Conservation (phyloP, 306 rosid genomes). For the Rubus idaeus region DNA sequence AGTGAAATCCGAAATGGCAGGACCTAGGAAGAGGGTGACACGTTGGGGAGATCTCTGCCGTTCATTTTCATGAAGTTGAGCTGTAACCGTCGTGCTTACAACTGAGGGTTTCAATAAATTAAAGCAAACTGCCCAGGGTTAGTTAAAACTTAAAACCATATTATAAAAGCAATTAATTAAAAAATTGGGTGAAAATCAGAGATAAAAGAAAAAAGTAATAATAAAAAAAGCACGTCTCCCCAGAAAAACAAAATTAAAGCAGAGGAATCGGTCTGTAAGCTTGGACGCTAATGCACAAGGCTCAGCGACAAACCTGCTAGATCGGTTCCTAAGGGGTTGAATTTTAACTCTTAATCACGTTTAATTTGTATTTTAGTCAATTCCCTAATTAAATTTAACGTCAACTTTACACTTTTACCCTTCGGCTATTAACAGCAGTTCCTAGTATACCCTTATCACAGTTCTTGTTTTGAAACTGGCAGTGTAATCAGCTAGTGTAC, state of each 20-base stretch:
- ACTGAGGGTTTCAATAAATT: constrained; percentile 23
- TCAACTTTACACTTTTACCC: constrained; percentile 8
- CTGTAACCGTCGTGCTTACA: constrained; percentile 41
- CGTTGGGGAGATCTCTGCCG: constrained; percentile 30
- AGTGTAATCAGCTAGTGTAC: constrained; percentile 5
- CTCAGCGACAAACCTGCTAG: constrained; percentile 53
- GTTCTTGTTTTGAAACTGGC: not conserved
- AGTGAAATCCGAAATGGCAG: constrained; percentile 24
- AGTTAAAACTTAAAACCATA: constrained; percentile 16
- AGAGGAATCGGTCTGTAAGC: constrained; percentile 35
- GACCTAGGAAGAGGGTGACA: constrained; percentile 21
- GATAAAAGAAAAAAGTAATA: not conserved
- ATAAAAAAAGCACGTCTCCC: constrained; percentile 24
- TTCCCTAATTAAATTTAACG: not conserved
- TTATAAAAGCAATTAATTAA: not conserved
- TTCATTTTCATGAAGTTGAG: constrained; percentile 19
- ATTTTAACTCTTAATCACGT: constrained; percentile 28
- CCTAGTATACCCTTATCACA: constrained; percentile 12
- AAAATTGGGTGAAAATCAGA: constrained; percentile 12
- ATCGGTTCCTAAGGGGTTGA: constrained; percentile 44
- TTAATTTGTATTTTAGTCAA: not conserved
- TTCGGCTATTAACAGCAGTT: not conserved
- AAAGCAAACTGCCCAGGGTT: constrained; percentile 20
- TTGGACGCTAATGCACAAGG: constrained; percentile 43
- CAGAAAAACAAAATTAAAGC: constrained; percentile 21